Percentiles rank a stretch among this genome's conserved stretches.
phyloP scores from a whole-genome alignment of 352 stramenopile species.

The Pythium diclinum region DNA sequence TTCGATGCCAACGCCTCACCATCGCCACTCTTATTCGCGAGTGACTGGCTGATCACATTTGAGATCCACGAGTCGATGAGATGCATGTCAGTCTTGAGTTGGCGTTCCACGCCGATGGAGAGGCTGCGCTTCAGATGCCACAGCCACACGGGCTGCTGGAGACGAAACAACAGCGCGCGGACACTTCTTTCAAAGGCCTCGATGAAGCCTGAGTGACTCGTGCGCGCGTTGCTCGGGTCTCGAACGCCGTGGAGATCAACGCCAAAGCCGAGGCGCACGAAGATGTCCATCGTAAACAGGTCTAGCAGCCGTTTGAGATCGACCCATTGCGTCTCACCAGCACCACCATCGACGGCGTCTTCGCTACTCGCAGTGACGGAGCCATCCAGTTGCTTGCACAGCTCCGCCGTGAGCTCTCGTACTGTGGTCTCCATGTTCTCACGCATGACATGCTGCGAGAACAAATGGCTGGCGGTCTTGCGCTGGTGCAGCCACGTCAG shows the following conservation, averaged over 20 bases:
- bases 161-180: conserved; percentile 34
- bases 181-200: conserved; percentile 44
- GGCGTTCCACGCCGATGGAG: conserved; percentile 33
- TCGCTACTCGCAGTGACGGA: background rate
- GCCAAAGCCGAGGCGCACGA: conserved; percentile 70
- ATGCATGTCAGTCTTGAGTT: conserved; percentile 32
- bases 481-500: conserved; percentile 58
- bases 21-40: conserved; percentile 21
- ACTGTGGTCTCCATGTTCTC: conserved; percentile 44
- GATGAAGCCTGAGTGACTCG: conserved; percentile 34
- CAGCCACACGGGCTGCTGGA: conserved; percentile 42
- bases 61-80: conserved; percentile 37
- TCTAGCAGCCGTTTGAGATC: conserved; percentile 45
- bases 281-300: conserved; percentile 68
- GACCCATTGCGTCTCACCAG: background rate
- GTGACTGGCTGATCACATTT: conserved; percentile 33
- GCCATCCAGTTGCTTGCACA: conserved; percentile 28
- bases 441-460: conserved; percentile 61
- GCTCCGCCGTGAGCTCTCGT: conserved; percentile 23
- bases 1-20: background rate
- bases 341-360: conserved; percentile 9
- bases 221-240: conserved; percentile 20
- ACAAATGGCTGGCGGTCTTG: conserved; percentile 84
- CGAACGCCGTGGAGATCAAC: conserved; percentile 45
- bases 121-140: conserved; percentile 46